Evolutionary conservation across 208 protist genomes (phyloP), one percentile per base, ranked within the genome.

Genomic region (Herpetomonas samuelpessoai): DNA sequence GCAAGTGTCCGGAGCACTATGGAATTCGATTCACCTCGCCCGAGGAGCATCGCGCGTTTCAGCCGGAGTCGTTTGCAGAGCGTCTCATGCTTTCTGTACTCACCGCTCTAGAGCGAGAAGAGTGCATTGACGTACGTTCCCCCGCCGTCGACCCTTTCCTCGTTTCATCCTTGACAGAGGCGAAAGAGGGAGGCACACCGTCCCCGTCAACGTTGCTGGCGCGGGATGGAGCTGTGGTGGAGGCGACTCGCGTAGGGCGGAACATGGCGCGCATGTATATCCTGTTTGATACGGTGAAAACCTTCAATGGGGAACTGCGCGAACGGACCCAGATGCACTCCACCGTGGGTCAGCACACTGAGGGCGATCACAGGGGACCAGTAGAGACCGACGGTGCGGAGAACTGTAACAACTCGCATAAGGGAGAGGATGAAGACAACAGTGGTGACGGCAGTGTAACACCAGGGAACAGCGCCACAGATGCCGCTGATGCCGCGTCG

Each of bases 231-330:
- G 26, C 57, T 10, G 4, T 46, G 18, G 16, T 71, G 14, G 64
- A 71, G 16, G 48, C 26, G 18, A 90, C 81, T 1, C 58, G 68
- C 27, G 38, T 90, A 21, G 86, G 86, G 0, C 70, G 81, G 7
- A 55, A 55, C 31, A 91, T 96, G 91, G 79, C 91, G 1, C 71
- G 85, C 14, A 74, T 91, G 35, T 96, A 96, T 61, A 80, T 96
- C 39, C 61, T 87, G 0, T 90, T 93, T 26, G 85, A 82, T 56
- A 91, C 84, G 0, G 88, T 96, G 30, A 71, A 85, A 52, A 54
- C 69, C 16, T 68, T 86, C 35, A 87, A 95, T 64, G 47, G 41
- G 0, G 72, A 72, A 10, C 18, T 78, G 25, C 19, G 49, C 21
- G 21, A 30, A 26, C 21, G n/a, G n/a, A n/a, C n/a, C n/a, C n/a